phyloP scores from a whole-genome alignment of 371 early-diverging fungal species.

The Haplosporangium sp. region DNA sequence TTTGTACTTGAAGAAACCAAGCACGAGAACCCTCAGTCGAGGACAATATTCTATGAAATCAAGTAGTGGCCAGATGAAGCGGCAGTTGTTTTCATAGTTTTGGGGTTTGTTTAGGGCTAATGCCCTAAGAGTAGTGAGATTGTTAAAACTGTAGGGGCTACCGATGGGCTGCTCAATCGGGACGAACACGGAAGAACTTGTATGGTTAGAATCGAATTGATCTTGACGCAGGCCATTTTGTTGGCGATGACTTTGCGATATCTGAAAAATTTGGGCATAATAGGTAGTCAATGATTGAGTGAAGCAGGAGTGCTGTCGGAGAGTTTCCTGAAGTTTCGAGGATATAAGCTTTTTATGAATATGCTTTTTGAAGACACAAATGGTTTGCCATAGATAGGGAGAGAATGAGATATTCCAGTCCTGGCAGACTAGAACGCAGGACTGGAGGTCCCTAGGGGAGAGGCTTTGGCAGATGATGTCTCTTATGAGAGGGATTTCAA shows the following conservation, averaged over 20 bases:
- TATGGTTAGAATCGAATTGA: background rate
- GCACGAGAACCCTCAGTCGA: background rate
- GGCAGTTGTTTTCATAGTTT: background rate
- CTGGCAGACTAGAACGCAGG: background rate
- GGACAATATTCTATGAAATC: background rate
- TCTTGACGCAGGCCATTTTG: background rate
- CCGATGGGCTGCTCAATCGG: background rate
- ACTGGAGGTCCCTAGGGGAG: background rate
- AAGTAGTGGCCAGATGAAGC: background rate
- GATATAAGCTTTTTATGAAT: conserved; percentile 4
- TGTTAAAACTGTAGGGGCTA: background rate
- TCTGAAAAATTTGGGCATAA: background rate
- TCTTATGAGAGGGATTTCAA: conserved; percentile 4
- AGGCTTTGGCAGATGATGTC: background rate
- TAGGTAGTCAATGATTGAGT: background rate
- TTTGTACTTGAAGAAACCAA: background rate
- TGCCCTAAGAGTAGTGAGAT: conserved; percentile 1
- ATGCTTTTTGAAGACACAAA: background rate
- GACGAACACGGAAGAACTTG: background rate
- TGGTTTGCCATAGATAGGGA: background rate
- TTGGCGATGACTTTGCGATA: background rate
- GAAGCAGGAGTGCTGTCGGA: background rate
- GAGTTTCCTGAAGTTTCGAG: background rate
- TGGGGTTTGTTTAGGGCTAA: background rate
- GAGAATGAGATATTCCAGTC: background rate